These are phyloP conservation scores for Russula ochroleuca DNA, from an alignment of 768 basidiomycete genomes.

Conservation along the genomic window DNA sequence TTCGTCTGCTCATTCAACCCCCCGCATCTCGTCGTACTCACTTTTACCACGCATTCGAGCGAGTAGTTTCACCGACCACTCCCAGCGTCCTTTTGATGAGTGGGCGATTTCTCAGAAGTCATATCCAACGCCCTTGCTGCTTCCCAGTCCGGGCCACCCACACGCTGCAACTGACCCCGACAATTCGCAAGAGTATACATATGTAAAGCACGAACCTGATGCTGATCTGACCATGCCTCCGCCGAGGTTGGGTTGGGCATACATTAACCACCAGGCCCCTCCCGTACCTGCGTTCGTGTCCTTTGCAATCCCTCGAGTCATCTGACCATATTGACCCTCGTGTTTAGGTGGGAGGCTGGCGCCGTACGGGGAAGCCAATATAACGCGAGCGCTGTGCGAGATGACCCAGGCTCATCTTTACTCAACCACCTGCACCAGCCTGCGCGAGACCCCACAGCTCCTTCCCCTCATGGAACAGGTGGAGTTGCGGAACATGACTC, in stretches of 20 bases:
- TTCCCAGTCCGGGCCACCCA: not conserved
- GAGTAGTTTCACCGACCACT: not conserved
- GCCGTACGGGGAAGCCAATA: not conserved
- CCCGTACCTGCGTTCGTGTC: slow-evolving; percentile 6
- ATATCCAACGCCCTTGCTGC: not conserved
- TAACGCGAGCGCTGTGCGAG: not conserved
- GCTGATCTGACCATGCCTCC: slow-evolving; percentile 4
- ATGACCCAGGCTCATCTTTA: slow-evolving; percentile 2
- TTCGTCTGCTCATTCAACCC: not conserved
- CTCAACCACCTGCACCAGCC: slow-evolving; percentile 10
- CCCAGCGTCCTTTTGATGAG: not conserved
- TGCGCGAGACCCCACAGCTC: not conserved
- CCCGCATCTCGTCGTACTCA: slow-evolving; percentile 3
- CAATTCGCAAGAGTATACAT: not conserved
- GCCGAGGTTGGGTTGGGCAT: slow-evolving; percentile 7
- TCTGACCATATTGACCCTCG: not conserved
- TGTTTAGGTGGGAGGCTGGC: slow-evolving; percentile 9
- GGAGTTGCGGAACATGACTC: not conserved
- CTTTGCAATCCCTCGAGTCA: not conserved
- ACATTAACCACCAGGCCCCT: not conserved
- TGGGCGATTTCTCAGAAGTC: slow-evolving; percentile 2
- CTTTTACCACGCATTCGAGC: slow-evolving; percentile 7
- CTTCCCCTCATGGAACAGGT: not conserved
- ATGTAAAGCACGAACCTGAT: slow-evolving; percentile 20
- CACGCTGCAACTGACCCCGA: not conserved